Conservation (phyloP, 164 flowering plant species). For the Nymphaea colorata region DNA sequence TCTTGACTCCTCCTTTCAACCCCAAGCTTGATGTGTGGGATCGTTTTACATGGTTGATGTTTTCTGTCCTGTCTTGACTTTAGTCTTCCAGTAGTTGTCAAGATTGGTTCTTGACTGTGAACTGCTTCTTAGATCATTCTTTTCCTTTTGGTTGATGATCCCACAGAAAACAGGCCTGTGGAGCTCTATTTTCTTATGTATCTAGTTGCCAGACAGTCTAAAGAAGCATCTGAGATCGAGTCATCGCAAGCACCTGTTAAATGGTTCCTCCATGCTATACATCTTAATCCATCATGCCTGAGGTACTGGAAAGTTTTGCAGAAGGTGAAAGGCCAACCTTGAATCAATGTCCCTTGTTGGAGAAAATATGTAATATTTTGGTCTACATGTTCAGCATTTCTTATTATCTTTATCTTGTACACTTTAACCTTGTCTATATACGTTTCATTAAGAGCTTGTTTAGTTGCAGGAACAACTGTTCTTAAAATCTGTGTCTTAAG, state of each 20-base stretch:
- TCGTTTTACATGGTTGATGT: neutral
- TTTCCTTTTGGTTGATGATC: constrained; percentile 2
- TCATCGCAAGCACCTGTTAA: constrained; percentile 26
- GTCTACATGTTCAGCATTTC: too few species aligned
- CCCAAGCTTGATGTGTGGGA: neutral
- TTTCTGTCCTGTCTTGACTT: neutral
- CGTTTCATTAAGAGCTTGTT: too few species aligned
- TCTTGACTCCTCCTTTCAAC: neutral
- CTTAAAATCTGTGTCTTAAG: too few species aligned
- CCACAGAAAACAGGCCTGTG: constrained; percentile 67
- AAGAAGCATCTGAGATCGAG: constrained; percentile 21
- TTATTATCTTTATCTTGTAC: too few species aligned
- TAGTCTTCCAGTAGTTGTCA: neutral
- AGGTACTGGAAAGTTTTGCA: constrained; percentile 78
- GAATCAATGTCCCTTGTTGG: neutral
- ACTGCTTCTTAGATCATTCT: neutral
- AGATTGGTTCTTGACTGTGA: neutral
- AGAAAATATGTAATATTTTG: too few species aligned
- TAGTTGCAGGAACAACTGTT: too few species aligned
- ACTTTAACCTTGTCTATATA: too few species aligned
- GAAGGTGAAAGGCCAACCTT: constrained; percentile 14
- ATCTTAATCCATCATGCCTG: constrained; percentile 71
- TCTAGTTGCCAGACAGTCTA: constrained; percentile 41
- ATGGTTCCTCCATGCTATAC: constrained; percentile 74
- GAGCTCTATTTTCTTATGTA: constrained; percentile 85